phyloP scores from a whole-genome alignment of 306 rosid genomes.

The Pyrus betulifolia region DNA sequence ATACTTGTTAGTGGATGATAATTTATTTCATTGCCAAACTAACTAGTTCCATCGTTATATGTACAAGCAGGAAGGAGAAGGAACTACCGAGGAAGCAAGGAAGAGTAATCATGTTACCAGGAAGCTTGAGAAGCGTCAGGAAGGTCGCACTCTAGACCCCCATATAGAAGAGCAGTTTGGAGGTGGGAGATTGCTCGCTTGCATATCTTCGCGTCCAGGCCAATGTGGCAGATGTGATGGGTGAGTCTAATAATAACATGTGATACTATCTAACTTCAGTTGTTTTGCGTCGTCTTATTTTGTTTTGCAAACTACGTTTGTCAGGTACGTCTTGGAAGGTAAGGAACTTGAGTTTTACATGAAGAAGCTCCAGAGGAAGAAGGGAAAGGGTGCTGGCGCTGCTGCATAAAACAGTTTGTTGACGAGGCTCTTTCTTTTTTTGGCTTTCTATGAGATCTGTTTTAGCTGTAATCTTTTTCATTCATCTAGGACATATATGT shows the following conservation, averaged over 20 bases:
- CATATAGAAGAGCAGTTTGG: conserved; percentile 40
- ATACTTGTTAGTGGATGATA: not conserved
- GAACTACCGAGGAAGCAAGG: conserved; percentile 23
- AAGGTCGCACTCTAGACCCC: conserved; percentile 21
- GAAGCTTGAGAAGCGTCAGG: conserved; percentile 39
- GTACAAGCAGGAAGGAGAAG: conserved; percentile 32
- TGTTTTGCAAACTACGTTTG: not conserved
- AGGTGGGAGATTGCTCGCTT: conserved; percentile 33
- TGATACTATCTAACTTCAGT: not conserved
- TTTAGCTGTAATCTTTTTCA: not conserved
- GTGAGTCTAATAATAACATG: not conserved
- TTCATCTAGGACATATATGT: not conserved
- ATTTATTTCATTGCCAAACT: not conserved
- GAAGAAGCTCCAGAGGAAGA: conserved; percentile 71
- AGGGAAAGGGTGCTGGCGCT: conserved; percentile 45
- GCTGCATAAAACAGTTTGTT: conserved; percentile 27
- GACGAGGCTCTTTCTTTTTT: not conserved
- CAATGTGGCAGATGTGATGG: conserved; percentile 46
- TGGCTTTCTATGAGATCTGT: not conserved
- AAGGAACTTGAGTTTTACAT: conserved; percentile 67
- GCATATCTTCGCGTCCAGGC: conserved; percentile 41
- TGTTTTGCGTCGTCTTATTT: not conserved
- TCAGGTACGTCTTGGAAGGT: conserved; percentile 67
- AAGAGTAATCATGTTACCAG: conserved; percentile 32
- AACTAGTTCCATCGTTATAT: not conserved